Conservation (phyloP, 2,329 filamentous ascomycete species). For the Colletotrichum sp. region DNA sequence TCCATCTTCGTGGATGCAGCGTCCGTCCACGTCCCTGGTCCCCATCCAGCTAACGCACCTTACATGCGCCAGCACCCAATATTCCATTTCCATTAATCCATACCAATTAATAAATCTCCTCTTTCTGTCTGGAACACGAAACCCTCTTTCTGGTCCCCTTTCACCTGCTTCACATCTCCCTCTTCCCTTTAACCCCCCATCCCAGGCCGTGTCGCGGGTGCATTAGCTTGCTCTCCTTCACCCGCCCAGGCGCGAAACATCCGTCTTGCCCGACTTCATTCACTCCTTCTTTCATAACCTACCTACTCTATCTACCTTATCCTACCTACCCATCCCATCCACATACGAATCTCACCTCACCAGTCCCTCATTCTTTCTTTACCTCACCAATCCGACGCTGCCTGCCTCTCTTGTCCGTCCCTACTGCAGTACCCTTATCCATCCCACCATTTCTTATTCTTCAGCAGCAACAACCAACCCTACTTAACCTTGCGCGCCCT, state of each 20-base stretch:
- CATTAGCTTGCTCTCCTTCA: neutral
- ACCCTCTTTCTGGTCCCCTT: neutral
- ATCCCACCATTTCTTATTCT: neutral
- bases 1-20: neutral
- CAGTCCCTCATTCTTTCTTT: neutral
- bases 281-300: neutral
- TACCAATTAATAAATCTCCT: constrained; percentile 18
- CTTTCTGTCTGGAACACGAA: constrained; percentile 3
- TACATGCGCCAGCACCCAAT: constrained; percentile 4
- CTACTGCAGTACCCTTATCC: neutral
- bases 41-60: neutral
- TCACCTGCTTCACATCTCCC: neutral
- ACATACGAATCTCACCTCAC: neutral
- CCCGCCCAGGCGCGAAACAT: constrained; percentile 1
- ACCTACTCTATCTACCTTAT: neutral
- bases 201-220: neutral
- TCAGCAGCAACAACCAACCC: neutral
- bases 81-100: constrained; percentile 11
- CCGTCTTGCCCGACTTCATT: neutral
- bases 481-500: neutral
- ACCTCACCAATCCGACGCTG: neutral
- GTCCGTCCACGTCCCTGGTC: neutral
- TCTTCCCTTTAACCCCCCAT: neutral
- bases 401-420: neutral
- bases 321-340: neutral